Conservation (phyloP, 345 rosid species). For the Dovyalis caffra region DNA sequence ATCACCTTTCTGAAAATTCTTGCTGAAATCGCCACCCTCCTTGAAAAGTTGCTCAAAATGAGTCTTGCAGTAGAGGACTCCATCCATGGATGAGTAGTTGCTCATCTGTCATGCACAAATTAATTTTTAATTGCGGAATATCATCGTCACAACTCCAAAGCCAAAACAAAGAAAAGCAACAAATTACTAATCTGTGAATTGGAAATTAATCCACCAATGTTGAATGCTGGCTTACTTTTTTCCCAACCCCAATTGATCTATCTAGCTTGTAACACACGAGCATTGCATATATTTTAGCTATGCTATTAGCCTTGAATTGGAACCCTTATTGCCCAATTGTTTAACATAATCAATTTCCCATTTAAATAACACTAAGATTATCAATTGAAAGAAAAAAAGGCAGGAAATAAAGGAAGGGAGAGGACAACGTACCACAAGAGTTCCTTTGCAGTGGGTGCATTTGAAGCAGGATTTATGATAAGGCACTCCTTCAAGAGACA, state of each 20-base stretch:
- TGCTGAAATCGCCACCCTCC: constrained; percentile 98
- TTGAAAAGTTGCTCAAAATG: constrained; percentile 98
- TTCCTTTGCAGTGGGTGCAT: constrained; percentile 94
- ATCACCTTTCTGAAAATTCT: constrained; percentile 78
- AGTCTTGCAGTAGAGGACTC: constrained; percentile 91
- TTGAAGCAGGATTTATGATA: constrained; percentile 87
- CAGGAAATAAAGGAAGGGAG: not conserved
- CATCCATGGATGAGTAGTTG: constrained; percentile 98
- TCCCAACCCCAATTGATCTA: not conserved
- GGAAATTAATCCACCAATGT: not conserved
- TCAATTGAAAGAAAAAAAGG: not conserved
- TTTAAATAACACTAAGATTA: not conserved
- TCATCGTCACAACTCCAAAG: not conserved
- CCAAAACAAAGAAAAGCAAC: not conserved
- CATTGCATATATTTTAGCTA: not conserved
- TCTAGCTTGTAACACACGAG: not conserved
- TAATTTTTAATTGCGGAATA: not conserved
- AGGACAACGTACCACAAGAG: constrained; percentile 55
- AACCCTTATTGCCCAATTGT: not conserved
- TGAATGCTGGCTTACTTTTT: not conserved
- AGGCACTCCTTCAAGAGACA: constrained; percentile 83
- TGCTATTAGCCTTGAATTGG: not conserved
- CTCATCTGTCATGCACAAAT: constrained; percentile 57
- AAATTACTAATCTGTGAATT: not conserved
- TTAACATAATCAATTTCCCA: not conserved